phyloP scores from a whole-genome alignment of 2,329 filamentous ascomycete genomes.

The Colletotrichum tofieldiae region DNA sequence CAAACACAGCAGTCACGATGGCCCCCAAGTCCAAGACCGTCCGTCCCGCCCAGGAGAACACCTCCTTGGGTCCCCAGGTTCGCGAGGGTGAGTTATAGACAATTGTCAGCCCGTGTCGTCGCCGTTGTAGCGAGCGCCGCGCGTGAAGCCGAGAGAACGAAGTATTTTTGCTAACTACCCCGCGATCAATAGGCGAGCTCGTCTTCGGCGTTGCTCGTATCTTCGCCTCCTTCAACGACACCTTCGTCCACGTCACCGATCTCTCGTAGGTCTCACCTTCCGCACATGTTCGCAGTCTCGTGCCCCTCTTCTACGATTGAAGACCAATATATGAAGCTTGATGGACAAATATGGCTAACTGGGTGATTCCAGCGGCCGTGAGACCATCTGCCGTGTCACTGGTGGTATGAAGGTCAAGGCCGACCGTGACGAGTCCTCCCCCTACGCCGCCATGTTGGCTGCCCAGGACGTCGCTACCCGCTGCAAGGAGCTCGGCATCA shows the following conservation, averaged over 20 bases:
- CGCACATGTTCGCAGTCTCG: background rate
- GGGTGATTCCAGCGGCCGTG: conserved; percentile 91
- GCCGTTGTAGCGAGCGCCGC: conserved; percentile 77
- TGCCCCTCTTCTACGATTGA: background rate
- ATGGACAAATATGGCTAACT: conserved; percentile 69
- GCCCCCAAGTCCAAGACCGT: conserved; percentile 85
- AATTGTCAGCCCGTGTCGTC: conserved; percentile 53
- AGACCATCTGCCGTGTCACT: conserved; percentile 99
- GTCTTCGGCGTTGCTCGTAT: conserved; percentile 99
- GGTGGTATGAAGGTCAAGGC: conserved; percentile 99
- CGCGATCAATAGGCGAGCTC: conserved; percentile 80
- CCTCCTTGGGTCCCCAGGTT: conserved; percentile 96
- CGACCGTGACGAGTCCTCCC: conserved; percentile 99
- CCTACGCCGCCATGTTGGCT: conserved; percentile 99
- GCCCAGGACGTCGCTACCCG: conserved; percentile 97
- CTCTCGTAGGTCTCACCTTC: conserved; percentile 77
- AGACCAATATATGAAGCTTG: conserved; percentile 10
- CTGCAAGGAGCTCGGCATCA: conserved; percentile 81
- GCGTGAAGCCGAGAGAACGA: conserved; percentile 71
- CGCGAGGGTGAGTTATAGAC: conserved; percentile 81
- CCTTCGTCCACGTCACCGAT: conserved; percentile 99
- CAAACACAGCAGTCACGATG: conserved; percentile 75
- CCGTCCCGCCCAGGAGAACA: conserved; percentile 93
- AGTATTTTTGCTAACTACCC: conserved; percentile 44
- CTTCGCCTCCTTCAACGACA: conserved; percentile 95